Percentiles rank a stretch among this genome's conserved stretches.
phyloP scores from a whole-genome alignment of 1,139 yeast species.

The Casaregolazyma suthepensis region DNA sequence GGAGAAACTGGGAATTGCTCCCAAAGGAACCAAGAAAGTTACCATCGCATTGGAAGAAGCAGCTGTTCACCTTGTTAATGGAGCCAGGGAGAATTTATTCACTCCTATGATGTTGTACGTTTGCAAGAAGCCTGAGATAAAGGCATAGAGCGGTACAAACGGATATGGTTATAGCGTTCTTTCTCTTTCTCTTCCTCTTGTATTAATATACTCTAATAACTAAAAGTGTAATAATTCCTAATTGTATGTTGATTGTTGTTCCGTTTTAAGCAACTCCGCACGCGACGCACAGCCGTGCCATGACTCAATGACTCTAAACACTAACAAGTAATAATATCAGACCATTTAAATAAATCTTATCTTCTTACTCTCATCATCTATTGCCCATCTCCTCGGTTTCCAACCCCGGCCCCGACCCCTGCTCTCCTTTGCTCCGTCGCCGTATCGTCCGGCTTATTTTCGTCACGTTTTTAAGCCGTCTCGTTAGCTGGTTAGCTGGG shows the following conservation, averaged over 20 bases:
- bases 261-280: background rate
- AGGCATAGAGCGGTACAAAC: background rate
- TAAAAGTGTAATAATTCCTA: background rate
- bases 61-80: conserved; percentile 89
- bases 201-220: background rate
- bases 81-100: conserved; percentile 82
- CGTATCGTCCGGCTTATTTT: background rate
- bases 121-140: conserved; percentile 61
- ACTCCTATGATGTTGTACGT: conserved; percentile 96
- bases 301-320: background rate
- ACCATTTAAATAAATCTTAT: background rate
- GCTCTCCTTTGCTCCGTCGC: background rate
- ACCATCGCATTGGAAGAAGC: conserved; percentile 94
- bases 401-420: background rate
- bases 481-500: background rate
- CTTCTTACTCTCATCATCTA: background rate
- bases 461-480: background rate
- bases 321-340: background rate
- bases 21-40: conserved; percentile 88
- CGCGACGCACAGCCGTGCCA: background rate
- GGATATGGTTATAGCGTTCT: background rate
- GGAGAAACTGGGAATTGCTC: conserved; percentile 85
- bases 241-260: background rate
- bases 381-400: background rate
- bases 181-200: background rate